A percentile compares a stretch with the other conserved stretches of the same genome.
Conservation (phyloP, 345 rosid genomes). For the Clausena lansium region DNA sequence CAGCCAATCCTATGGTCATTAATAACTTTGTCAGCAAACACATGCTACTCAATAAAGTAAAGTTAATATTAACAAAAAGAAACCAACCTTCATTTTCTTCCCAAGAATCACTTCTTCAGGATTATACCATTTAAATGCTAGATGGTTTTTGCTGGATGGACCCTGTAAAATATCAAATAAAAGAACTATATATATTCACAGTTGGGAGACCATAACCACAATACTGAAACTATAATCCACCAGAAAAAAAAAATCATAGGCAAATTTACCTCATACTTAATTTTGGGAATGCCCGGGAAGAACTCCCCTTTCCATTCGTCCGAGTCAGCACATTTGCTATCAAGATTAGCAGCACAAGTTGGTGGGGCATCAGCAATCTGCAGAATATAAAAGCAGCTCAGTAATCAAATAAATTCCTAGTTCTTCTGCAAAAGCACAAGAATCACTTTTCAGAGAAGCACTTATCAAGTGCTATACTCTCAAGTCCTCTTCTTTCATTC, state of each 20-base stretch:
- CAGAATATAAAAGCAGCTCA: slow-evolving; percentile 20
- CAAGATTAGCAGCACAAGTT: slow-evolving; percentile 79
- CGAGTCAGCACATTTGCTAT: slow-evolving; percentile 47
- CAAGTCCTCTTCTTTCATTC: background rate
- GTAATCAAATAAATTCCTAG: background rate
- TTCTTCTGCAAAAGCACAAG: background rate
- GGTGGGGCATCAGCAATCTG: slow-evolving; percentile 53
- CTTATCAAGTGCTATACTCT: background rate
- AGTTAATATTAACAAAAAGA: background rate
- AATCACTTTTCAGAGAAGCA: background rate
- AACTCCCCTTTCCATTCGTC: slow-evolving; percentile 92
- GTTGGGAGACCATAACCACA: background rate
- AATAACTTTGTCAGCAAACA: slow-evolving; percentile 11
- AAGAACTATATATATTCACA: background rate
- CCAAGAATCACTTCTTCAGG: slow-evolving; percentile 90
- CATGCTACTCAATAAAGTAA: background rate
- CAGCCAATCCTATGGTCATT: slow-evolving; percentile 73
- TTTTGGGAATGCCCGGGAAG: slow-evolving; percentile 73
- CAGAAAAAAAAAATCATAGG: background rate
- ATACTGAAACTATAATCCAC: no score
- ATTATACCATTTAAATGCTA: slow-evolving; percentile 86
- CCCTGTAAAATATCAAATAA: slow-evolving; percentile 44
- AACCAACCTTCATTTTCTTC: slow-evolving; percentile 87
- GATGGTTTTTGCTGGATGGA: slow-evolving; percentile 67
- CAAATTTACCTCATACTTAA: slow-evolving; percentile 74